phyloP scores from a whole-genome alignment of 2,329 filamentous ascomycete species.

The Verticillium zaregamsianum region DNA sequence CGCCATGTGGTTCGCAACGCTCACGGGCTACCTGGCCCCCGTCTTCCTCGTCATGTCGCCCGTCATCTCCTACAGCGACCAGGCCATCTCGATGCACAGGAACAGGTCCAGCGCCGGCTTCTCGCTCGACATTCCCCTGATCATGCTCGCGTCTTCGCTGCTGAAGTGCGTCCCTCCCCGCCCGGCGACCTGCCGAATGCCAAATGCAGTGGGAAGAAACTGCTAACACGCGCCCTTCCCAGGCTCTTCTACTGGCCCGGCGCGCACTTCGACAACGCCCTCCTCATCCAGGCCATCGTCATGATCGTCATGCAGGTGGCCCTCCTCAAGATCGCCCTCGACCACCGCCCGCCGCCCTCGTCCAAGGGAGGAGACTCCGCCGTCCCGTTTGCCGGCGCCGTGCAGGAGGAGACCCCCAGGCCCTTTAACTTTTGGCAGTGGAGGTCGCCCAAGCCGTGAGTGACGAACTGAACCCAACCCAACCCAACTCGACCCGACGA shows the following conservation, averaged over 20 bases:
- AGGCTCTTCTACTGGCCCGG: slow-evolving; percentile 70
- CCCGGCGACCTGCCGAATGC: neutral
- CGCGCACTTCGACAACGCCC: slow-evolving; percentile 57
- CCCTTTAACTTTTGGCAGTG: slow-evolving; percentile 84
- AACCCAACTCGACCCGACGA: too few species aligned
- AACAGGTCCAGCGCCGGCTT: slow-evolving; percentile 63
- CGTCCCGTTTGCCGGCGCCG: slow-evolving; percentile 56
- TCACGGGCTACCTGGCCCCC: slow-evolving; percentile 56
- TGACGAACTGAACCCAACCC: slow-evolving; percentile 9
- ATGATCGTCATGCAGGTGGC: slow-evolving; percentile 62
- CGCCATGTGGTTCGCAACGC: slow-evolving; percentile 34
- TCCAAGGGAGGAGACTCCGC: slow-evolving; percentile 57
- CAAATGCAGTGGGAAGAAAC: neutral
- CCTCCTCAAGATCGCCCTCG: slow-evolving; percentile 64
- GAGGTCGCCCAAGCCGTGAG: slow-evolving; percentile 64
- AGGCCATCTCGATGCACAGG: slow-evolving; percentile 61
- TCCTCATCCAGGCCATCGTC: slow-evolving; percentile 61
- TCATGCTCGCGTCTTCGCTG: slow-evolving; percentile 67
- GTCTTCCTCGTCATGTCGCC: slow-evolving; percentile 61
- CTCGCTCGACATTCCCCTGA: slow-evolving; percentile 67
- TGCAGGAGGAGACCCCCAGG: slow-evolving; percentile 42
- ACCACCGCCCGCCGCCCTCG: slow-evolving; percentile 58
- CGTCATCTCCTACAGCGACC: slow-evolving; percentile 61
- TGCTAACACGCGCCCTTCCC: slow-evolving; percentile 9
- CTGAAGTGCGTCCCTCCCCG: slow-evolving; percentile 44